Evolutionary conservation across 768 basidiomycete genomes (phyloP).

Genomic region (Multifurca ochricompacta): DNA sequence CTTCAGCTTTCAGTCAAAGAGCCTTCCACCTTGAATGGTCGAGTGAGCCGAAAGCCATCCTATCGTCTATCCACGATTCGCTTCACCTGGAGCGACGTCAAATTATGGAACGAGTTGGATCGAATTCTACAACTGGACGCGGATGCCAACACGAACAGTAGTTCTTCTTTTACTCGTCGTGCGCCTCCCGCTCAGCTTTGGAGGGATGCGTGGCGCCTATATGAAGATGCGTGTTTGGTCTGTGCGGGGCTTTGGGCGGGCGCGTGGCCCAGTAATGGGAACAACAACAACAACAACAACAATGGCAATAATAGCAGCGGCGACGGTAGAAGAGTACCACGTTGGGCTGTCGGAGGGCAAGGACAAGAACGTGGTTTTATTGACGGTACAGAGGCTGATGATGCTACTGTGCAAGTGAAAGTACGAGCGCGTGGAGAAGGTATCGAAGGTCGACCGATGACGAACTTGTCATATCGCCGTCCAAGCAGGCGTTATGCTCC

Average conservation of each 20-base stretch:
- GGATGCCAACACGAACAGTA: background rate
- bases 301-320: too few relatives aligned
- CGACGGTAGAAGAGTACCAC: too few relatives aligned
- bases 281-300: too few relatives aligned
- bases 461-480: slow-evolving; percentile 12
- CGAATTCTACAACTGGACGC: slow-evolving; percentile 54
- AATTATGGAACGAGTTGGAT: slow-evolving; percentile 77
- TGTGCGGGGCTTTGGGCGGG: slow-evolving; percentile 82
- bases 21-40: slow-evolving; percentile 29
- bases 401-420: slow-evolving; percentile 36
- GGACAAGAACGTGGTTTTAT: slow-evolving; percentile 50
- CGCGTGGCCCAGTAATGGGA: slow-evolving; percentile 52
- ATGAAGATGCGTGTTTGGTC: slow-evolving; percentile 77
- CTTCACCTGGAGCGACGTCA: slow-evolving; percentile 81
- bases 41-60: slow-evolving; percentile 33
- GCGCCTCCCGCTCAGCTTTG: slow-evolving; percentile 29
- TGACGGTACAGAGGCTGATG: slow-evolving; percentile 18
- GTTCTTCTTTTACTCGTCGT: too few relatives aligned
- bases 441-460: slow-evolving; percentile 48
- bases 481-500: slow-evolving; percentile 20
- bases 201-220: slow-evolving; percentile 73
- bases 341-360: slow-evolving; percentile 41
- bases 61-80: slow-evolving; percentile 55
- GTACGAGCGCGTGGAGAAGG: slow-evolving; percentile 61
- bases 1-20: slow-evolving; percentile 53